Evolutionary conservation across 345 rosid genomes (phyloP).

Genomic region (Eucalyptus melliodora): DNA sequence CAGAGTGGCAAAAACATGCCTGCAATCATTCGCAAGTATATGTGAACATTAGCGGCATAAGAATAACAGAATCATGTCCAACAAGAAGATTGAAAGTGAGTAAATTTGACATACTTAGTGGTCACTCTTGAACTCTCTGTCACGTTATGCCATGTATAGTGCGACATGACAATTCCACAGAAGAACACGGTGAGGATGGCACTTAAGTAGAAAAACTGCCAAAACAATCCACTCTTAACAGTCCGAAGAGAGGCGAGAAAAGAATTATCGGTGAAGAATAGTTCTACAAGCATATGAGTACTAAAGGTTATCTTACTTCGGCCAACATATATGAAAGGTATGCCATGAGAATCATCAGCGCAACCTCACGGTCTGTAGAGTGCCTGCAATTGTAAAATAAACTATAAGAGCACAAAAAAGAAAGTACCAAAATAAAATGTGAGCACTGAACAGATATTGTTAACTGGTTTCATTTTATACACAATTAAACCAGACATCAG

Average conservation of each 20-base stretch:
- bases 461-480: not conserved
- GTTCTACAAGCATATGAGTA: not conserved
- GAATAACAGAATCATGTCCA: not conserved
- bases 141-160: constrained; percentile 42
- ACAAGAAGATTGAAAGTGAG: not conserved
- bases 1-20: constrained; percentile 37
- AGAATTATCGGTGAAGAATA: not conserved
- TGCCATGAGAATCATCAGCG: constrained; percentile 44
- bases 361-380: constrained; percentile 38
- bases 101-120: constrained; percentile 14
- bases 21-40: not conserved
- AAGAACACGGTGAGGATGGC: constrained; percentile 44
- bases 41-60: not conserved
- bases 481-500: not conserved
- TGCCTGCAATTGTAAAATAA: constrained; percentile 8
- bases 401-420: not conserved
- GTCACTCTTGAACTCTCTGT: constrained; percentile 39
- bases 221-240: not conserved
- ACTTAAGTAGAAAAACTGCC: constrained; percentile 31
- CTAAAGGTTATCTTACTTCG: constrained; percentile 11
- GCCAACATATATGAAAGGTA: constrained; percentile 38
- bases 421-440: not conserved
- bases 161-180: constrained; percentile 46
- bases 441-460: not conserved
- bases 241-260: not conserved